Percentiles rank a stretch among this genome's conserved stretches.
These are phyloP conservation scores for Fomitopsis serialis DNA, from an alignment of 768 basidiomycete species.

Conservation along the genomic window DNA sequence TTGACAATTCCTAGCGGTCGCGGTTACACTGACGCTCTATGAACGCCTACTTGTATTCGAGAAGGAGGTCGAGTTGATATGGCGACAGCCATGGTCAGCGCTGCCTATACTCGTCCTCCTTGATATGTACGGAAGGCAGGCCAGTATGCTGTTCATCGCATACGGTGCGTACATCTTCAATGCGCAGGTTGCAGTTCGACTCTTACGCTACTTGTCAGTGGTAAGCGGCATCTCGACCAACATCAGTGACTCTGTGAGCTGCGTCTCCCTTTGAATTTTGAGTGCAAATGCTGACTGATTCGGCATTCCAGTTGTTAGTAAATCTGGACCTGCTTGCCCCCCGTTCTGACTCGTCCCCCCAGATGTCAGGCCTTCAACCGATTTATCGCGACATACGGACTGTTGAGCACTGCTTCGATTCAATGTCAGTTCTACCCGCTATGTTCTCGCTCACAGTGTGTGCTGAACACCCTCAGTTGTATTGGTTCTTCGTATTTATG, in stretches of 20 bases:
- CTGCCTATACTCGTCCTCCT: background rate
- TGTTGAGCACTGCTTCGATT: background rate
- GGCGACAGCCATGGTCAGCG: background rate
- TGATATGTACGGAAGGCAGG: conserved; percentile 1
- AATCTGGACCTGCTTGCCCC: background rate
- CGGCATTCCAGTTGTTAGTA: background rate
- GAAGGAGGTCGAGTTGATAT: background rate
- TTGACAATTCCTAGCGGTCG: background rate
- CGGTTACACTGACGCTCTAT: background rate
- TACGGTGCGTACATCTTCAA: background rate
- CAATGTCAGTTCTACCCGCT: background rate
- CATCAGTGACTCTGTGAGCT: background rate
- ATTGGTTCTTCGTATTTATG: background rate
- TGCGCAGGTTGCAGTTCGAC: background rate
- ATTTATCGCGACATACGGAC: background rate
- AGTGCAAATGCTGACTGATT: background rate
- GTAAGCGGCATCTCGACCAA: background rate
- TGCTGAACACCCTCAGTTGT: background rate
- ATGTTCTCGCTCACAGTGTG: background rate
- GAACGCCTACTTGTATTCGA: background rate
- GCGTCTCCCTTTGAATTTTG: background rate
- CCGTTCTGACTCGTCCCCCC: background rate
- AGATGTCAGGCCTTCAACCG: background rate
- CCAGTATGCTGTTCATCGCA: conserved; percentile 1
- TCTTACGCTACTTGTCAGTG: background rate